Conservation (phyloP, 179 eudicot species). For the Spinacia oleracea region DNA sequence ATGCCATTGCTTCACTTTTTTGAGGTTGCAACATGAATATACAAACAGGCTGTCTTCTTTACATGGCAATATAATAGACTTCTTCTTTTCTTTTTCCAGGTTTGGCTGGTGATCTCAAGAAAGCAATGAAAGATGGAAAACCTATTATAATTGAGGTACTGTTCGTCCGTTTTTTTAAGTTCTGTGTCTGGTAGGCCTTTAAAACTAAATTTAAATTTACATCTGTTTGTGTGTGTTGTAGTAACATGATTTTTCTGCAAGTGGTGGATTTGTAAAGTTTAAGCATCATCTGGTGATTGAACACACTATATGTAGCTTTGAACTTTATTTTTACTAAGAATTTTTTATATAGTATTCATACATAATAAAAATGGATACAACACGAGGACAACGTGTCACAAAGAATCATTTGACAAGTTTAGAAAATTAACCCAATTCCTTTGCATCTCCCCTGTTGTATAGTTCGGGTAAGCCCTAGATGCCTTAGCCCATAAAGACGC, state of each 20-base stretch:
- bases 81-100: conserved; percentile 42
- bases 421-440: no score
- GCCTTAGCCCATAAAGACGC: no score
- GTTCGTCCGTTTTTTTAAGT: neutral
- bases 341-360: no score
- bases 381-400: no score
- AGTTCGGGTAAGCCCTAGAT: no score
- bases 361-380: no score
- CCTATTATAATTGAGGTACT: conserved; percentile 96
- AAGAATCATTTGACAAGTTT: no score
- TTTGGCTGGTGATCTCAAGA: conserved; percentile 97
- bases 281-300: neutral
- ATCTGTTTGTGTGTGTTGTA: neutral
- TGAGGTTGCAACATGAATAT: neutral
- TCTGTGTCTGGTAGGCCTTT: neutral
- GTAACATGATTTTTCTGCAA: neutral
- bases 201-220: neutral
- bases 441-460: no score
- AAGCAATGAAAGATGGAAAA: conserved; percentile 99
- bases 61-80: neutral
- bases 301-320: neutral
- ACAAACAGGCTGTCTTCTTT: neutral
- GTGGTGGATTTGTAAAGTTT: neutral
- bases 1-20: neutral
- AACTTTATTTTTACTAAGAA: neutral